These are phyloP conservation scores for Theileria sp. DNA, from an alignment of 169 alveolate genomes.

Conservation along the genomic window DNA sequence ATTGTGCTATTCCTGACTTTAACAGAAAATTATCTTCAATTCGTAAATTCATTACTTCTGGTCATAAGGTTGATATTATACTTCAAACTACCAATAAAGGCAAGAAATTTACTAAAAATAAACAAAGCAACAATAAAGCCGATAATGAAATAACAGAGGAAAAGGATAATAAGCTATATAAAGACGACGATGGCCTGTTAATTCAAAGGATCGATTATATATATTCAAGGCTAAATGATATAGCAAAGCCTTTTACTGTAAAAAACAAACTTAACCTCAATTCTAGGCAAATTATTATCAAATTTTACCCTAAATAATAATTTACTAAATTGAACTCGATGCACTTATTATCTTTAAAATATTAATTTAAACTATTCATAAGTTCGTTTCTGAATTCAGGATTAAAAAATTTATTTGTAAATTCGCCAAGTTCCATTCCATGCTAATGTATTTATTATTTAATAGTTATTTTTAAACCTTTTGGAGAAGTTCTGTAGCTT, in stretches of 20 bases:
- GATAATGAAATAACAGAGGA: background rate
- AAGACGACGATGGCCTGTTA: slow-evolving; percentile 22
- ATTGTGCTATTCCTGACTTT: slow-evolving; percentile 49
- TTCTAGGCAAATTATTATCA: slow-evolving; percentile 50
- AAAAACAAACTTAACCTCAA: slow-evolving; percentile 40
- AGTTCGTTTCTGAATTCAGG: slow-evolving; percentile 16
- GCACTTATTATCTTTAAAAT: background rate
- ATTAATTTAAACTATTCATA: background rate
- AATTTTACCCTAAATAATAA: slow-evolving; percentile 56
- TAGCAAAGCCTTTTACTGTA: slow-evolving; percentile 52
- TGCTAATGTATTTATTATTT: background rate
- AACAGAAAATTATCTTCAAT: slow-evolving; percentile 45
- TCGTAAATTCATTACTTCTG: slow-evolving; percentile 42
- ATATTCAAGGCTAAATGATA: slow-evolving; percentile 53
- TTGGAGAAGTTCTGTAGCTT: slow-evolving; percentile 24
- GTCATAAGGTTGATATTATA: slow-evolving; percentile 56
- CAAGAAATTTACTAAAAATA: background rate
- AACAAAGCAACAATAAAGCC: background rate
- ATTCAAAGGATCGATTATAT: slow-evolving; percentile 53
- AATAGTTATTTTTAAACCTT: slow-evolving; percentile 4
- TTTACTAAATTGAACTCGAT: background rate
- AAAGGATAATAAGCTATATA: slow-evolving; percentile 11
- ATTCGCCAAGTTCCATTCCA: slow-evolving; percentile 27
- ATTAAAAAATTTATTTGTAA: slow-evolving; percentile 9
- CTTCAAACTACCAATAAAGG: slow-evolving; percentile 27